Base-by-base conservation (phyloP, 306 rosid genomes). In the Arachis hypogaea region DNA sequence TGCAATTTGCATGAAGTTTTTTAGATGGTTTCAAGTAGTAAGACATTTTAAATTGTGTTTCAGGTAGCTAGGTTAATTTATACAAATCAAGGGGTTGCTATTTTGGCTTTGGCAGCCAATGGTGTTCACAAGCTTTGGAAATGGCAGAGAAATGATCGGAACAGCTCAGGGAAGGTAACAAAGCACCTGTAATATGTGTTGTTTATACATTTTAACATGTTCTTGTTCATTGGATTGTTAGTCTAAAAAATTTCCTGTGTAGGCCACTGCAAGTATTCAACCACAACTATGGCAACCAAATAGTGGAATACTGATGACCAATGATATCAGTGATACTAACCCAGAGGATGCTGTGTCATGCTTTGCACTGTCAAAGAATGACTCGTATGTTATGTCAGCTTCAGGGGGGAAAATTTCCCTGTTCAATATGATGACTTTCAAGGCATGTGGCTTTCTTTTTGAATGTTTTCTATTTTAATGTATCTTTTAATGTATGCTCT, bases 381-480 rank as follows among this genome's bases (percentile, higher is more conserved):
- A 95, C 59, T 95, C 99, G 0, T 95, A 95, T 74, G 98, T 95
- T 60, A 90, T 95, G 98, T 95, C 99, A 79, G 98, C 99, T 60
- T 95, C 99, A 1, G 99, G 99, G 63, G 99, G 99, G 10, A 95
- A 95, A 85, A 92, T 95, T 83, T 95, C 99, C 77, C 82, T 95
- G 45, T 95, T 95, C 89, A 95, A 95, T 82, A 95, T 95, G 99
- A 95, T 95, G 99, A 95, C 99, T 16, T 95, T 95, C 87, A 92
- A 88, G 99, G 99, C 88, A 86, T 66, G 36, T 65, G 28, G 14
- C 74, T 71, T 74, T 70, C 68, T 75, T 66, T 29, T 38, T 49
- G 12, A 16, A 51, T 69, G 18, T 52, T 45, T 28, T 78, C 65
- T 63, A 18, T 50, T 65, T 66, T 36, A 30, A 18, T 59, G 56